These are phyloP conservation scores for Fusarium brevicatenulatum DNA, from an alignment of 2,329 filamentous ascomycete species.

Conservation along the genomic window DNA sequence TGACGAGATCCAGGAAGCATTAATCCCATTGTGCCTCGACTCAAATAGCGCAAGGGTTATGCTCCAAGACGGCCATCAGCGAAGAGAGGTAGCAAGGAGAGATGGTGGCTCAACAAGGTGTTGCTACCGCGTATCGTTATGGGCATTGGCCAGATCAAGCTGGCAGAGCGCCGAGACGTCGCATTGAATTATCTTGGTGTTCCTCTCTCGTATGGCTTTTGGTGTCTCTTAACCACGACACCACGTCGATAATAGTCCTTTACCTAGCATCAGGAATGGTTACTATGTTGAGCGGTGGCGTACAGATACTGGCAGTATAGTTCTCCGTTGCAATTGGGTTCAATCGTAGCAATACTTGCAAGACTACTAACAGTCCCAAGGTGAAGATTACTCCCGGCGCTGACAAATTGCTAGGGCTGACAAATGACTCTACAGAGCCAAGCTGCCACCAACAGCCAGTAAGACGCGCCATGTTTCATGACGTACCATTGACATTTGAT, in stretches of 20 bases:
- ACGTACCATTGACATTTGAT: neutral
- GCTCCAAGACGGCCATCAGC: neutral
- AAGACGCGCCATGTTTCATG: neutral
- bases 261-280: too few relatives aligned
- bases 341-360: fast-evolving
- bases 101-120: neutral
- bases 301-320: fast-evolving
- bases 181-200: neutral
- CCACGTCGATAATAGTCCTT: too few relatives aligned
- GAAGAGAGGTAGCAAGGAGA: neutral
- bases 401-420: neutral
- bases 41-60: too few relatives aligned
- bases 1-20: neutral
- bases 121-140: neutral
- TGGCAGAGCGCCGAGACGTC: neutral
- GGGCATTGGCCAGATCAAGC: neutral
- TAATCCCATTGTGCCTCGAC: neutral
- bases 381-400: neutral
- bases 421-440: neutral
- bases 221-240: neutral
- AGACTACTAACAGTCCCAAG: neutral
- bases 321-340: fast-evolving
- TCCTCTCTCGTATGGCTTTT: neutral
- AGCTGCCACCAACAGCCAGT: too few relatives aligned
- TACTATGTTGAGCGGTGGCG: too few relatives aligned